phyloP scores from a whole-genome alignment of 306 rosid species.

The Glycine soja region DNA sequence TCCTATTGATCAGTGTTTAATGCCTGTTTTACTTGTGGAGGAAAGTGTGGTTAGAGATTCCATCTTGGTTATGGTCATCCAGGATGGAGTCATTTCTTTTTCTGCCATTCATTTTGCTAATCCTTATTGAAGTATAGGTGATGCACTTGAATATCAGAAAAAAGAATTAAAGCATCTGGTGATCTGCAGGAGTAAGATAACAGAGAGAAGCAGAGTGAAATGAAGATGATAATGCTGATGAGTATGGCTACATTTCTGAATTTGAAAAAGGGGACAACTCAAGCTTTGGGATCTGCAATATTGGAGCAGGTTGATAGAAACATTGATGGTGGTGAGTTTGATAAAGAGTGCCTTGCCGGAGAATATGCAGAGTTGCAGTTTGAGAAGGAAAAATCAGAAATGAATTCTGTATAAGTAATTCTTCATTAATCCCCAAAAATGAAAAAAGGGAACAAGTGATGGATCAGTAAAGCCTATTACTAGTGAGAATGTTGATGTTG shows the following conservation, averaged over 20 bases:
- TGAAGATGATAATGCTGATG: conserved; percentile 73
- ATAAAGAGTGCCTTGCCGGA: too few relatives aligned
- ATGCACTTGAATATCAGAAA: conserved; percentile 71
- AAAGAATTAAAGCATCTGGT: conserved; percentile 67
- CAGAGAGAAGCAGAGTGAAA: conserved; percentile 50
- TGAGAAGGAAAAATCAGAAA: conserved; percentile 62
- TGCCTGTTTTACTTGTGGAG: background rate
- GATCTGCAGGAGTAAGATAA: conserved; percentile 66
- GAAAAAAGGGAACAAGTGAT: too few relatives aligned
- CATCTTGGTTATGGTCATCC: background rate
- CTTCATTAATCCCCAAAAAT: too few relatives aligned
- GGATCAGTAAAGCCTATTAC: too few relatives aligned
- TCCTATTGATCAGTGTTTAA: background rate
- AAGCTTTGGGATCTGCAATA: too few relatives aligned
- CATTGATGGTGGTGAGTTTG: too few relatives aligned
- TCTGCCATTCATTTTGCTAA: too few relatives aligned
- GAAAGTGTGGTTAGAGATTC: background rate
- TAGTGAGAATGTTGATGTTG: conserved; percentile 51
- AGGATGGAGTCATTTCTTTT: background rate
- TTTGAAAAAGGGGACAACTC: too few relatives aligned
- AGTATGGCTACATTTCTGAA: conserved; percentile 89
- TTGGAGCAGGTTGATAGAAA: too few relatives aligned
- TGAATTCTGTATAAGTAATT: conserved; percentile 47
- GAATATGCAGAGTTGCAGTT: conserved; percentile 59
- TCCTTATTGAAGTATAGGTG: too few relatives aligned